Base-by-base conservation (phyloP, 1,284 basidiomycete species). In the Xerocomus nothofagi region DNA sequence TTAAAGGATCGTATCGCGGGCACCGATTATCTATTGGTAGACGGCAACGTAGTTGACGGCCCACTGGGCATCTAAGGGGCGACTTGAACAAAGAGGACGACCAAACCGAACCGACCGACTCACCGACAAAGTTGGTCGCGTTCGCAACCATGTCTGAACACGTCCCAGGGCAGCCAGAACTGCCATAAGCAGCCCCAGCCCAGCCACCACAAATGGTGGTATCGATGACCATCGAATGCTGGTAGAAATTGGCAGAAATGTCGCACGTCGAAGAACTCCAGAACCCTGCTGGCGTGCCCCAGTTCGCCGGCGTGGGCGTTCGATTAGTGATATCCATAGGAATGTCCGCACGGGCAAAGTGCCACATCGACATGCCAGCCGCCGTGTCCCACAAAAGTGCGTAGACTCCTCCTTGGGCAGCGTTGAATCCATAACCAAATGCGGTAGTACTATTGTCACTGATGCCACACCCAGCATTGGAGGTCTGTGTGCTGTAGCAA, bases 391-490 rank as follows among this genome's bases (percentile, higher is more conserved):
- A 88, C 30, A 82, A 67, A 68, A 88, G 84, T 1, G 81, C 90
- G 58, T 75, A 91, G 18, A 93, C 87, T 15, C 91, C 91, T 10
- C 92, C 92, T 2, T 73, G 73, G 12, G 61, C 67, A 21, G 8
- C 11, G 69, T 93, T 92, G 74, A 93, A 91, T 4, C 73, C 75
- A 45, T 78, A 70, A 1, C 91, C 91, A 56, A 83, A 95, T 7
- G 81, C 81, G 11, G 66, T 66, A 10, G 51, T 6, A 10, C 33
- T 51, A 3, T 66, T 66, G 54, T 73, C 66, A 17, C 62, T 66
- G 39, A 87, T 71, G 4, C 71, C 72, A 70, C 87, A 91, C n/a
- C 78, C 79, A 14, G 67, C 51, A 21, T 74, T 71, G 33, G 77
- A 66, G 56, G 59, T 65, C 23, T 50, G 39, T 15, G 65, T 65